Conservation (phyloP, 1,284 basidiomycete genomes). For the Paramarasmius palmivorus region DNA sequence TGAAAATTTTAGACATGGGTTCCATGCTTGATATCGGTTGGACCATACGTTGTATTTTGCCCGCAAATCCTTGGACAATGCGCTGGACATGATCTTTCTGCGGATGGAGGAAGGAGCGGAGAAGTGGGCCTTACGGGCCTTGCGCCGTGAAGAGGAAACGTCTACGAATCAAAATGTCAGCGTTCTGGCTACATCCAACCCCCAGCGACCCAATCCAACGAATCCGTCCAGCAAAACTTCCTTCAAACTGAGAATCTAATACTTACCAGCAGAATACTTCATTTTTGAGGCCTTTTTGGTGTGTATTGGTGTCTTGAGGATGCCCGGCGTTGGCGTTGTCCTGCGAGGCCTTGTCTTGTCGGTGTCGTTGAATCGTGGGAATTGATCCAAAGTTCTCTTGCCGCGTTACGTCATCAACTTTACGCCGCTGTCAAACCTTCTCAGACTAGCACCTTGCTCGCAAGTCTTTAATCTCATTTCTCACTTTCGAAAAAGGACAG, state of each 20-base stretch:
- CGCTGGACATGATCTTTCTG: slow-evolving; percentile 97
- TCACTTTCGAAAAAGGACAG: too few species aligned
- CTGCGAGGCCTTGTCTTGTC: not conserved
- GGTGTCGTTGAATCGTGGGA: too few species aligned
- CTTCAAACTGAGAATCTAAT: too few species aligned
- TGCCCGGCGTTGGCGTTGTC: not conserved
- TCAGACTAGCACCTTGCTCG: too few species aligned
- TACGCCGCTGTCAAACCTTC: too few species aligned
- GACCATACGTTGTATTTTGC: slow-evolving; percentile 84
- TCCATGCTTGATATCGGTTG: slow-evolving; percentile 13
- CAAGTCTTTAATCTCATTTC: too few species aligned
- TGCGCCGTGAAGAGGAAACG: slow-evolving; percentile 89
- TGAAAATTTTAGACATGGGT: not conserved
- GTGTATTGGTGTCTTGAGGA: not conserved
- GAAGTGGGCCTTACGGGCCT: slow-evolving; percentile 97
- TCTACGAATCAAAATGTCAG: too few species aligned
- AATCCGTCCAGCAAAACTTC: slow-evolving; percentile 23
- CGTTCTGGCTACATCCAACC: slow-evolving; percentile 31
- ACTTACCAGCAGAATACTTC: too few species aligned
- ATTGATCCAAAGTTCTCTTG: not conserved
- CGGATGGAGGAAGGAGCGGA: slow-evolving; percentile 89
- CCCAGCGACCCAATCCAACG: slow-evolving; percentile 25
- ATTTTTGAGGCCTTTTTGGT: too few species aligned
- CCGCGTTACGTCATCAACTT: too few species aligned
- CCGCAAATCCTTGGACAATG: slow-evolving; percentile 95